Conservation (phyloP, 2,329 filamentous ascomycete species). For the Epichloe baconii region DNA sequence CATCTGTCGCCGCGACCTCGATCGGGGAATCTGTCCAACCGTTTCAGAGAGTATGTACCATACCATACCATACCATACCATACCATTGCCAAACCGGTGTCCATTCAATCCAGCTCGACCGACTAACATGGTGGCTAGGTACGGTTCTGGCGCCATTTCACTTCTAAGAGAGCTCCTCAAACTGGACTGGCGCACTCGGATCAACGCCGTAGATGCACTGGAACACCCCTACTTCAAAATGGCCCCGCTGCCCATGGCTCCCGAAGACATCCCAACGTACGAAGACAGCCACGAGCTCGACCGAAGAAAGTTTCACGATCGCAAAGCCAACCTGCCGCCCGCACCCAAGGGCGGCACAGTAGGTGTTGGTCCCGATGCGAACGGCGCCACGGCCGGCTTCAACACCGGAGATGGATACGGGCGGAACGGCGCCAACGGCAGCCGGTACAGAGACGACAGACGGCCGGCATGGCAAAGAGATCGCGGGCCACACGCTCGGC, state of each 20-base stretch:
- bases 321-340: conserved; percentile 72
- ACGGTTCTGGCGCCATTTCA: conserved; percentile 59
- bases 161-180: conserved; percentile 71
- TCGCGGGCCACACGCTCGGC: conserved; percentile 36
- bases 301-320: conserved; percentile 75
- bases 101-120: neutral
- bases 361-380: conserved; percentile 52
- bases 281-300: conserved; percentile 97
- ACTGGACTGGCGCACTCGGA: conserved; percentile 76
- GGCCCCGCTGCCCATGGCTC: conserved; percentile 62
- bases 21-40: conserved; percentile 52
- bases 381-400: conserved; percentile 33
- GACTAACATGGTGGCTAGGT: conserved; percentile 24
- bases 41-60: conserved; percentile 55
- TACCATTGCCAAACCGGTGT: neutral
- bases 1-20: conserved; percentile 50
- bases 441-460: conserved; percentile 33
- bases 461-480: conserved; percentile 43
- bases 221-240: conserved; percentile 85
- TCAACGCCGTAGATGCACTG: conserved; percentile 89
- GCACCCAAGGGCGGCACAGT: conserved; percentile 87
- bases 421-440: conserved; percentile 35
- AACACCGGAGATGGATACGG: conserved; percentile 38
- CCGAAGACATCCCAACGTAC: conserved; percentile 79
- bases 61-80: neutral